These are phyloP conservation scores for Abrus pulchellus DNA, from an alignment of 306 rosid genomes.

Conservation along the genomic window DNA sequence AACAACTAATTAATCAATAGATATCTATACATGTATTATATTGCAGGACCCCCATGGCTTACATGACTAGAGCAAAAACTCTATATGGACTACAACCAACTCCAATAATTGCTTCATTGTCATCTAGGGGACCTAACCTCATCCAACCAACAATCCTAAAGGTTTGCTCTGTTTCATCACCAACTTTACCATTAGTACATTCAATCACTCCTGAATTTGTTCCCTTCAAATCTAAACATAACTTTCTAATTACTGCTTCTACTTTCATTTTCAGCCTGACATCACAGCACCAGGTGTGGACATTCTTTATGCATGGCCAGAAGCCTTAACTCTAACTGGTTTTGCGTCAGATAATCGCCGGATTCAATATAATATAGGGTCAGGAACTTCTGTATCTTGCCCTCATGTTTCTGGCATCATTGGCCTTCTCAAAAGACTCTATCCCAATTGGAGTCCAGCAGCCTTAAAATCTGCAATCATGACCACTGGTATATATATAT, in stretches of 20 bases:
- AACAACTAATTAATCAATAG: neutral
- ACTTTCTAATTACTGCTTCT: neutral
- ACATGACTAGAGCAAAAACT: conserved; percentile 60
- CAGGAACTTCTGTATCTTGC: conserved; percentile 70
- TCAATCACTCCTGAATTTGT: neutral
- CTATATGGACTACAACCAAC: conserved; percentile 60
- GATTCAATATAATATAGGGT: conserved; percentile 42
- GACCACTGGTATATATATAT: conserved; percentile 62
- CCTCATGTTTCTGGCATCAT: conserved; percentile 69
- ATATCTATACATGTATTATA: neutral
- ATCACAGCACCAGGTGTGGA: conserved; percentile 68
- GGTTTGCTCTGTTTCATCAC: conserved; percentile 49
- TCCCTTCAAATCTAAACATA: neutral
- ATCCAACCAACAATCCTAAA: conserved; percentile 62
- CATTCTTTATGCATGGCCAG: conserved; percentile 60
- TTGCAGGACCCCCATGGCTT: conserved; percentile 64
- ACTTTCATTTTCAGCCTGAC: conserved; percentile 64
- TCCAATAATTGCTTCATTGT: conserved; percentile 71
- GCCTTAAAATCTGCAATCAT: conserved; percentile 74
- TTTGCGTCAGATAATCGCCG: conserved; percentile 46
- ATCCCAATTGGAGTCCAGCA: conserved; percentile 72
- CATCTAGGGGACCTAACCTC: conserved; percentile 71
- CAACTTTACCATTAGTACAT: neutral
- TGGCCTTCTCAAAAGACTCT: conserved; percentile 65
- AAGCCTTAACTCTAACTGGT: conserved; percentile 47